Conservation (phyloP, 139 green algal species). For the Microglena sp. region DNA sequence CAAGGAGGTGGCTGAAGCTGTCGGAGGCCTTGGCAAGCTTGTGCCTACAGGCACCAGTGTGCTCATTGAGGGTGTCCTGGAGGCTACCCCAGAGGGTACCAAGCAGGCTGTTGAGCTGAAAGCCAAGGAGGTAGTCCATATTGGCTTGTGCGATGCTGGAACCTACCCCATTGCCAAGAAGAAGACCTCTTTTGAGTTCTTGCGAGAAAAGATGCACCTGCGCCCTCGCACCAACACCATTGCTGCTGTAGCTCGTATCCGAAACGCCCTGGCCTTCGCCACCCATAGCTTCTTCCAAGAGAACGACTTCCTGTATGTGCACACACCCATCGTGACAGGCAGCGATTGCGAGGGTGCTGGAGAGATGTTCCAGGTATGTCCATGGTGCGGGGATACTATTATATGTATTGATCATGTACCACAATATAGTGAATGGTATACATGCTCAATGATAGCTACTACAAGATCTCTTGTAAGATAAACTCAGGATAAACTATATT, state of each 20-base stretch:
- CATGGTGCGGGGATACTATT: neutral
- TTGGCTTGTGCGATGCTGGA: slow-evolving; percentile 71
- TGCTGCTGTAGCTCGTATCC: slow-evolving; percentile 83
- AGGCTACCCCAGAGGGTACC: slow-evolving; percentile 73
- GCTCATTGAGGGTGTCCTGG: slow-evolving; percentile 74
- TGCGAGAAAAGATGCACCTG: slow-evolving; percentile 90
- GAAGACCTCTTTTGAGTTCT: slow-evolving; percentile 86
- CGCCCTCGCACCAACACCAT: slow-evolving; percentile 94
- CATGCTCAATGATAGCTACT: too few species aligned
- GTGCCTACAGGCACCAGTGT: slow-evolving; percentile 77
- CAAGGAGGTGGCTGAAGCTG: slow-evolving; percentile 62
- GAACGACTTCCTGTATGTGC: slow-evolving; percentile 92
- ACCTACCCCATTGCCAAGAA: slow-evolving; percentile 95
- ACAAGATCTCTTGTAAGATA: too few species aligned
- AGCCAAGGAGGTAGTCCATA: slow-evolving; percentile 61
- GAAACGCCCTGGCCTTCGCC: slow-evolving; percentile 88
- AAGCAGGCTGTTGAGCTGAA: slow-evolving; percentile 89
- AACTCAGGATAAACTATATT: too few species aligned
- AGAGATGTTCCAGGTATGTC: slow-evolving; percentile 95
- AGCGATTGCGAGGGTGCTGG: slow-evolving; percentile 94
- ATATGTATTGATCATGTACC: too few species aligned
- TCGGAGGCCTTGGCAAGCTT: slow-evolving; percentile 55
- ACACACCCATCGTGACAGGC: slow-evolving; percentile 93
- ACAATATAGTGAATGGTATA: too few species aligned
- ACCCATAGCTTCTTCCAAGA: slow-evolving; percentile 79